A percentile compares a stretch with the other conserved stretches of the same genome.
phyloP scores from a whole-genome alignment of 2,329 filamentous ascomycete species.

The Colletotrichum brevisporum region DNA sequence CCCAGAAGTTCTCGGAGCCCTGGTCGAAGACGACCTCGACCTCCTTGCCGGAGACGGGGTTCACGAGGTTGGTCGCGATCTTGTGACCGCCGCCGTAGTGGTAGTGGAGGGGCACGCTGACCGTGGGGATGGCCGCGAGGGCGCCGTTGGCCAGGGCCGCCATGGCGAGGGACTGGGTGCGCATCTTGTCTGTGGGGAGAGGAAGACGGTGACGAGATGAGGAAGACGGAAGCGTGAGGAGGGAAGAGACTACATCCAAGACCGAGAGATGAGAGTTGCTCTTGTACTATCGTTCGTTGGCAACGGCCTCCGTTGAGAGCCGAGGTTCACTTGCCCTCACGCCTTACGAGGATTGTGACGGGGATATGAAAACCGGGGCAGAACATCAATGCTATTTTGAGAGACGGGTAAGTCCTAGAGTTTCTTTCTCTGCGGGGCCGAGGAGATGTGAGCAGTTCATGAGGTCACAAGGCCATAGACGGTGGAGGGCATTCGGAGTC shows the following conservation, averaged over 20 bases:
- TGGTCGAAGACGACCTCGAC: conserved; percentile 37
- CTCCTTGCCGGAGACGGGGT: conserved; percentile 19
- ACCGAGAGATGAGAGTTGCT: background rate
- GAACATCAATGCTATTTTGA: conserved; percentile 20
- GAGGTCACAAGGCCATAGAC: no score
- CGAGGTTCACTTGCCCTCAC: background rate
- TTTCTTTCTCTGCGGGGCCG: background rate
- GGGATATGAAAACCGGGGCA: conserved; percentile 14
- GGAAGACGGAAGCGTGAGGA: conserved; percentile 6
- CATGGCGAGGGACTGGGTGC: conserved; percentile 19
- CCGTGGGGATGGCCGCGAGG: conserved; percentile 24
- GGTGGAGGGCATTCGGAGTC: no score
- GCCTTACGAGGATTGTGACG: background rate
- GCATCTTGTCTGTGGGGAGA: conserved; percentile 12
- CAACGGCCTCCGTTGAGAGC: background rate
- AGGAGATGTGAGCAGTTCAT: background rate
- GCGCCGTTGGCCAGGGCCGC: conserved; percentile 24
- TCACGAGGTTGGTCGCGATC: conserved; percentile 31
- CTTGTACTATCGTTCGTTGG: conserved; percentile 6
- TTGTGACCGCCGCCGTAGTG: conserved; percentile 37
- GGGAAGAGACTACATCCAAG: background rate
- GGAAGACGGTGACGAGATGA: background rate
- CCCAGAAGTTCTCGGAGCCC: conserved; percentile 37
- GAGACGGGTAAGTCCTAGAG: background rate
- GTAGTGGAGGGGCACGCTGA: conserved; percentile 34